Evolutionary conservation across 306 rosid genomes (phyloP).

Genomic region (Casuarina equisetifolia): DNA sequence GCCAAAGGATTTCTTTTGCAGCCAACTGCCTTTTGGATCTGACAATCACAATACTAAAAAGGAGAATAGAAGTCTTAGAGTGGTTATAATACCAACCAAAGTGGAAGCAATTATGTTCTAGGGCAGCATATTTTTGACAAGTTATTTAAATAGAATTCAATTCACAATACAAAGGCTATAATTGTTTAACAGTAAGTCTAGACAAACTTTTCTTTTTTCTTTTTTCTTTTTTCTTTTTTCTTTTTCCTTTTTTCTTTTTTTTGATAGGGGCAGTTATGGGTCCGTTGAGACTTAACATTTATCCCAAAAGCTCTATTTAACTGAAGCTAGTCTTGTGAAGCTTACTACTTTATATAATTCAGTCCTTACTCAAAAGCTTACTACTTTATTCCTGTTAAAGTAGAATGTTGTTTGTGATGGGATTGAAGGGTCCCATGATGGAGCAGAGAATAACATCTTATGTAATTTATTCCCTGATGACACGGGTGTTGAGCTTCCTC

Average conservation of each 20-base stretch:
- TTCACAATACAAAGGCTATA: neutral
- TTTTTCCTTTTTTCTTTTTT: no score
- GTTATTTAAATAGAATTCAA: neutral
- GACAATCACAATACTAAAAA: conserved; percentile 20
- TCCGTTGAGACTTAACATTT: neutral
- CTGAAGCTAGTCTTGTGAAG: conserved; percentile 5
- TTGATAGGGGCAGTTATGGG: neutral
- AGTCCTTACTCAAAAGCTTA: conserved; percentile 33
- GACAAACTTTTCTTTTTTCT: neutral
- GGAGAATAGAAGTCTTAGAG: conserved; percentile 4
- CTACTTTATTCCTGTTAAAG: conserved; percentile 73
- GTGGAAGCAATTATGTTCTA: neutral
- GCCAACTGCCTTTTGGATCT: conserved; percentile 77
- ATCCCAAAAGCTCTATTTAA: neutral
- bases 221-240: no score
- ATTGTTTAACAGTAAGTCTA: neutral
- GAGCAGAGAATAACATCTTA: conserved; percentile 65
- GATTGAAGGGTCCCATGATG: conserved; percentile 75
- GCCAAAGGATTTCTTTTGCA: conserved; percentile 75
- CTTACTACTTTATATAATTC: neutral
- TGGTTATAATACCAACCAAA: conserved; percentile 17
- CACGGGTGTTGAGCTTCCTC: conserved; percentile 94
- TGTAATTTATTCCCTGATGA: conserved; percentile 95
- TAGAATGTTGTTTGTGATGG: conserved; percentile 85
- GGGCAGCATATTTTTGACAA: neutral